phyloP scores from a whole-genome alignment of 2,329 filamentous ascomycete genomes.

The Botryosphaeria agaves region DNA sequence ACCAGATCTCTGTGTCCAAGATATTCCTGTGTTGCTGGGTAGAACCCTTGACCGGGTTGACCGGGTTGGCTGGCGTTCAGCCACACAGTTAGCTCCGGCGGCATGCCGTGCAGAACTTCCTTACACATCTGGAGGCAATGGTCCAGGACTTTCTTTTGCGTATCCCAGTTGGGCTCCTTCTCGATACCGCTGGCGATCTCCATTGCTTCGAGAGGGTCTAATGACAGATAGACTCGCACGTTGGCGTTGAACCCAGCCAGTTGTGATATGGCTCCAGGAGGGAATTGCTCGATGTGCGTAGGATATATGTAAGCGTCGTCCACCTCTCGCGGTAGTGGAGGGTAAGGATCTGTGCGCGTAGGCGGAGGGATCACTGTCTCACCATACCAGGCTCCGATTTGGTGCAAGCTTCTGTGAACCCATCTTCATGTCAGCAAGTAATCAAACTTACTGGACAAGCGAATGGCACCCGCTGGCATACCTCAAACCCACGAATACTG shows the following conservation, averaged over 20 bases:
- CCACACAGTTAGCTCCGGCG: conserved; percentile 47
- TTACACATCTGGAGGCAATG: conserved; percentile 57
- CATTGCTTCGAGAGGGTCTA: conserved; percentile 60
- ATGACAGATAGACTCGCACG: conserved; percentile 62
- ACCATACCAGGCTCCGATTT: conserved; percentile 53
- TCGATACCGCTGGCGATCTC: conserved; percentile 71
- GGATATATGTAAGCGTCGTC: conserved; percentile 69
- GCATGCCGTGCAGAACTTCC: conserved; percentile 47
- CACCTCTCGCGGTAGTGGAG: conserved; percentile 62
- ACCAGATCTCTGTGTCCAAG: too few species aligned
- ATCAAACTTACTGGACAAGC: not conserved
- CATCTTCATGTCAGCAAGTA: not conserved
- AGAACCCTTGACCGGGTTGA: conserved; percentile 8
- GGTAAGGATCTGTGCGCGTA: conserved; percentile 59
- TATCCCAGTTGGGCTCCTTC: conserved; percentile 55
- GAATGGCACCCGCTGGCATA: conserved; percentile 14
- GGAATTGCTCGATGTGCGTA: conserved; percentile 53
- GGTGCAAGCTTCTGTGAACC: conserved; percentile 47
- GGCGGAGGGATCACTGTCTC: conserved; percentile 62
- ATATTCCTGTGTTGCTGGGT: conserved; percentile 1
- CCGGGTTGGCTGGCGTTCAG: conserved; percentile 21
- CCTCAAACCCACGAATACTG: conserved; percentile 57
- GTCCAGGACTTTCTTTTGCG: conserved; percentile 57
- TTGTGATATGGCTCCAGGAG: conserved; percentile 47
- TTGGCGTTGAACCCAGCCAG: conserved; percentile 69